These are phyloP conservation scores for Sarcodon sp. DNA, from an alignment of 768 basidiomycete genomes.

Conservation along the genomic window DNA sequence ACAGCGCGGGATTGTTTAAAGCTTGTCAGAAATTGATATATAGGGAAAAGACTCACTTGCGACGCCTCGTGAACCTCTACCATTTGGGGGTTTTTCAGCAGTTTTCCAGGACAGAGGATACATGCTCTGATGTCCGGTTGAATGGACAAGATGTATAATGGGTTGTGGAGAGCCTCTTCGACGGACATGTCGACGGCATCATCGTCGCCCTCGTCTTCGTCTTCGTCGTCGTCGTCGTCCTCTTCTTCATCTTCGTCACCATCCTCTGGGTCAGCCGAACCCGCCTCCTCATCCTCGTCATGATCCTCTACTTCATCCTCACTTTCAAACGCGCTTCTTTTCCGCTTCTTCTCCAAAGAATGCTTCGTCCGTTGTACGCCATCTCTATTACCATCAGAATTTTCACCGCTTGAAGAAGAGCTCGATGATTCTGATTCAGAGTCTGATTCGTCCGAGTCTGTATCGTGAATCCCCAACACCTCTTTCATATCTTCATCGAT, in stretches of 20 bases:
- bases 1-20: constrained; percentile 1
- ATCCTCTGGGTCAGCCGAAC: constrained; percentile 5
- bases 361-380: constrained; percentile 7
- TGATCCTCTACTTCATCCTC: constrained; percentile 8
- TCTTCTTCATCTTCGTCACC: constrained; percentile 15
- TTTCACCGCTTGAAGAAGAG: constrained; percentile 19
- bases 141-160: constrained; percentile 45
- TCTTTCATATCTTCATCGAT: constrained; percentile 53
- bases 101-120: constrained; percentile 59
- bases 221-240: constrained; percentile 9
- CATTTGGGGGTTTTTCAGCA: constrained; percentile 49
- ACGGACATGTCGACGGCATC: constrained; percentile 32
- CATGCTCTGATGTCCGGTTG: constrained; percentile 47
- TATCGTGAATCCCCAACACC: constrained; percentile 55
- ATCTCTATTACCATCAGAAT: constrained; percentile 10
- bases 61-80: constrained; percentile 44
- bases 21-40: neutral
- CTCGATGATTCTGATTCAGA: constrained; percentile 28
- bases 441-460: constrained; percentile 59
- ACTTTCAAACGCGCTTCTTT: constrained; percentile 10
- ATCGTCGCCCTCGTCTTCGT: constrained; percentile 17
- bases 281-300: constrained; percentile 9
- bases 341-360: constrained; percentile 1
- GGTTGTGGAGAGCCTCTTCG: constrained; percentile 45
- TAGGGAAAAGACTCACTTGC: constrained; percentile 38